phyloP scores from a whole-genome alignment of 73 alveolate genomes.

The Uronychia binucleata region DNA sequence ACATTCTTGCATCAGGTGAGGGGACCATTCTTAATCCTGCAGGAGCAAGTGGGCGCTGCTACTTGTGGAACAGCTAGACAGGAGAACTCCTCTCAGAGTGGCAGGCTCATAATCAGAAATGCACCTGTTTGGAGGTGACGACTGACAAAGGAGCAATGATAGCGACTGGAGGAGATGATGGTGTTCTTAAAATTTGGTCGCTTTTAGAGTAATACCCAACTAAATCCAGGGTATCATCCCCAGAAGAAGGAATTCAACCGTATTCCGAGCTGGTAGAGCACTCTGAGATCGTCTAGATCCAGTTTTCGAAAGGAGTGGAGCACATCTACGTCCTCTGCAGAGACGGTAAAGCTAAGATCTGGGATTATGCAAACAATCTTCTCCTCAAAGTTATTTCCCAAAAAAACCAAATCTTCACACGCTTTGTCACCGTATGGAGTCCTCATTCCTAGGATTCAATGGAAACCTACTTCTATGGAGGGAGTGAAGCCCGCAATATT shows the following conservation, averaged over 20 bases:
- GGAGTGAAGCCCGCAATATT: not conserved
- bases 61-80: conserved; percentile 21
- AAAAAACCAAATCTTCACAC: not conserved
- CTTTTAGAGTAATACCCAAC: conserved; percentile 5
- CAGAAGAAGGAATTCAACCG: not conserved
- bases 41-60: conserved; percentile 1
- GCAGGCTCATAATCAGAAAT: conserved; percentile 8
- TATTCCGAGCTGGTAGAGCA: not conserved
- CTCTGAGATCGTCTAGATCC: not conserved
- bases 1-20: not conserved
- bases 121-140: not conserved
- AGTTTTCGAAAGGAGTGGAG: not conserved
- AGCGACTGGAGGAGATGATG: conserved; percentile 64
- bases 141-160: conserved; percentile 14
- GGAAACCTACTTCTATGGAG: not conserved
- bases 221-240: not conserved
- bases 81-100: conserved; percentile 25
- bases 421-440: not conserved
- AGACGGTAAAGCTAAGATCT: not conserved
- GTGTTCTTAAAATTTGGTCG: conserved; percentile 49
- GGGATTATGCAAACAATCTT: not conserved
- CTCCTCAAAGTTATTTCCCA: not conserved
- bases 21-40: not conserved
- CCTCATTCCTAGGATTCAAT: not conserved
- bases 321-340: not conserved